Percentiles rank a stretch among this genome's conserved stretches.
These are phyloP conservation scores for Sordariomycetes sp. DNA, from an alignment of 2,329 filamentous ascomycete species.

Conservation along the genomic window DNA sequence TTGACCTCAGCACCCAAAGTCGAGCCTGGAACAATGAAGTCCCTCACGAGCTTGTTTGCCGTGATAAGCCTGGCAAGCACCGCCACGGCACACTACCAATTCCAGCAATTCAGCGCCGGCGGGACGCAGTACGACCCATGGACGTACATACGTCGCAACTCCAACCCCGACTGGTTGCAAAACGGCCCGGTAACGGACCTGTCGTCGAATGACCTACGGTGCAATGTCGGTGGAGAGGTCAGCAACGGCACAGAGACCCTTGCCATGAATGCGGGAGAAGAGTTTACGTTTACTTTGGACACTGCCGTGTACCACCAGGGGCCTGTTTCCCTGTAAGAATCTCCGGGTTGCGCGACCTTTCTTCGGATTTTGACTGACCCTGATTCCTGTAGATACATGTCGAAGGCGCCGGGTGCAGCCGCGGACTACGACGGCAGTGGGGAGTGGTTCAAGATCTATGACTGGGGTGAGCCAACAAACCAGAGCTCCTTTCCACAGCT, in stretches of 20 bases:
- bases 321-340: conserved; percentile 22
- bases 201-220: conserved; percentile 23
- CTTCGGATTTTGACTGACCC: not conserved
- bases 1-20: no score
- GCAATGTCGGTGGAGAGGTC: conserved; percentile 22
- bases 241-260: conserved; percentile 19
- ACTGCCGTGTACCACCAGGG: conserved; percentile 26
- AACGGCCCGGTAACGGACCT: conserved; percentile 26
- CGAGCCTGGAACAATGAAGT: not conserved
- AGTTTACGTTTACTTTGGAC: conserved; percentile 25
- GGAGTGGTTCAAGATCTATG: conserved; percentile 28
- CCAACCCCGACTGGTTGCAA: conserved; percentile 15
- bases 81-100: conserved; percentile 17
- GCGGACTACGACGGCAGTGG: conserved; percentile 24
- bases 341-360: not conserved
- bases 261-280: conserved; percentile 19
- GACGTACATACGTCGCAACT: conserved; percentile 22
- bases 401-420: conserved; percentile 22
- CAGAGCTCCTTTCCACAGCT: not conserved
- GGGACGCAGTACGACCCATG: conserved; percentile 11
- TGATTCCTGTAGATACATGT: conserved; percentile 13
- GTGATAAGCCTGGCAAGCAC: conserved; percentile 5
- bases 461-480: conserved; percentile 13
- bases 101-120: conserved; percentile 17
- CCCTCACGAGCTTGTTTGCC: not conserved